Evolutionary conservation across 352 stramenopile species (phyloP).

Genomic region (Pythium plurisporium): DNA sequence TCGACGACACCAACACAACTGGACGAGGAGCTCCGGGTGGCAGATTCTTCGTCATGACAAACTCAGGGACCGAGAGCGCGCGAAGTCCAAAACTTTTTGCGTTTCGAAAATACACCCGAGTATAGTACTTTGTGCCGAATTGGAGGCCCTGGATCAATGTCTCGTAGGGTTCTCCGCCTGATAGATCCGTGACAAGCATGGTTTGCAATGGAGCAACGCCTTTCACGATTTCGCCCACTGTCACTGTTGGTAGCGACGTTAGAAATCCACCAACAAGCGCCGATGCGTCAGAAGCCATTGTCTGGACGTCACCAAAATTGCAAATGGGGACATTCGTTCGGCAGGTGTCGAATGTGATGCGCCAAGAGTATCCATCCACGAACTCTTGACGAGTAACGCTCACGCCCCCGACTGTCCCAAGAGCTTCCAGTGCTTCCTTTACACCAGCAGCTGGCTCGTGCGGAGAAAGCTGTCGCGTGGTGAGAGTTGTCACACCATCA

Average conservation of each 20-base stretch:
- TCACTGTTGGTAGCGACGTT: slow-evolving; percentile 35
- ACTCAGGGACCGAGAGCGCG: slow-evolving; percentile 62
- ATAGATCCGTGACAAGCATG: slow-evolving; percentile 71
- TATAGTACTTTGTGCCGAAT: slow-evolving; percentile 89
- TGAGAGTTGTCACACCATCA: slow-evolving; percentile 33
- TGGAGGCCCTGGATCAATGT: slow-evolving; percentile 59
- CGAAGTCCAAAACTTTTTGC: slow-evolving; percentile 77
- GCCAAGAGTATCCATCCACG: slow-evolving; percentile 81
- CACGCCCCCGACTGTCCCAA: slow-evolving; percentile 57
- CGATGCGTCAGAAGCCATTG: slow-evolving; percentile 42
- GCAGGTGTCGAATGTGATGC: slow-evolving; percentile 89
- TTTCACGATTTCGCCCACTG: slow-evolving; percentile 47
- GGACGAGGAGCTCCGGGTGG: slow-evolving; percentile 79
- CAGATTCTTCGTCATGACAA: slow-evolving; percentile 84
- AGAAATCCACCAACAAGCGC: slow-evolving; percentile 41
- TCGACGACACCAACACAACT: slow-evolving; percentile 88
- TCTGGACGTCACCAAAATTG: slow-evolving; percentile 86
- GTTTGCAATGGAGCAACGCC: slow-evolving; percentile 42
- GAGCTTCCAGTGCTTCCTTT: slow-evolving; percentile 38
- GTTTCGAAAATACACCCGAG: slow-evolving; percentile 90
- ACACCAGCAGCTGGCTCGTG: slow-evolving; percentile 43
- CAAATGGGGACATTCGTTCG: slow-evolving; percentile 74
- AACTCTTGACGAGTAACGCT: slow-evolving; percentile 55
- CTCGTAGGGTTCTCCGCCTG: slow-evolving; percentile 62
- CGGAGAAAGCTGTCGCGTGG: slow-evolving; percentile 37